Base-by-base conservation (phyloP, 495 filamentous ascomycete genomes). In the Penicillium desertorum region DNA sequence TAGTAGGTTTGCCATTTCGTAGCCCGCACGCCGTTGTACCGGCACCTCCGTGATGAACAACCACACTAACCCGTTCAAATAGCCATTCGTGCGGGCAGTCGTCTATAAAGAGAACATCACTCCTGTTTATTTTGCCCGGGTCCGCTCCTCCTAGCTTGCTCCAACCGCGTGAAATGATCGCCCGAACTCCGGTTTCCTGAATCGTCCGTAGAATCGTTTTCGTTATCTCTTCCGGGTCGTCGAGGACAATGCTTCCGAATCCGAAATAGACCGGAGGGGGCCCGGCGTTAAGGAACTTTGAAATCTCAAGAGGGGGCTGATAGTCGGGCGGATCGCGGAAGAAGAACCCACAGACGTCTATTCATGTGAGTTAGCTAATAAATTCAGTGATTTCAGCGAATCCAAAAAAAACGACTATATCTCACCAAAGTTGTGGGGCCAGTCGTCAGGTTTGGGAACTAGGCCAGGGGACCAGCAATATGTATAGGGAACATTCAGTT, bases 71-170 rank as follows among this genome's bases (percentile, higher is more conserved):
- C 45, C 77, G 78, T 61, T 82, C 70, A 65, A 88, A 88, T 0
- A 88, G 74, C 84, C 84, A 88, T 47, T 83, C 82, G 53, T 85
- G 80, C 11, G 84, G 84, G 39, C 78, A 78, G 56, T 86, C 81
- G n/a, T 73, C 83, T 9, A 84, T 60, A 60, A 80, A 77, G 51
- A 76, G 78, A 37, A 86, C 67, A 45, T 80, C 69, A 4, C 5
- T n/a, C 14, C 34, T n/a, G 5, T n/a, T 37, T 37, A 37, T 5
- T 60, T 62, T 22, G 69, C 54, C 11, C 67, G 66, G 23, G 69
- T 61, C 2, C 2, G 3, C 9, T 0, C 71, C 75, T 8, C 76
- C 76, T 23, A 87, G 62, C 1, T 79, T 76, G 54, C 79, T 76
- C 84, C 84, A 88, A 5, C 84, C 85, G 54, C 74, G 76, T 0